Evolutionary conservation across 441 rosid genomes (phyloP).

Genomic region (Viola pubescens): DNA sequence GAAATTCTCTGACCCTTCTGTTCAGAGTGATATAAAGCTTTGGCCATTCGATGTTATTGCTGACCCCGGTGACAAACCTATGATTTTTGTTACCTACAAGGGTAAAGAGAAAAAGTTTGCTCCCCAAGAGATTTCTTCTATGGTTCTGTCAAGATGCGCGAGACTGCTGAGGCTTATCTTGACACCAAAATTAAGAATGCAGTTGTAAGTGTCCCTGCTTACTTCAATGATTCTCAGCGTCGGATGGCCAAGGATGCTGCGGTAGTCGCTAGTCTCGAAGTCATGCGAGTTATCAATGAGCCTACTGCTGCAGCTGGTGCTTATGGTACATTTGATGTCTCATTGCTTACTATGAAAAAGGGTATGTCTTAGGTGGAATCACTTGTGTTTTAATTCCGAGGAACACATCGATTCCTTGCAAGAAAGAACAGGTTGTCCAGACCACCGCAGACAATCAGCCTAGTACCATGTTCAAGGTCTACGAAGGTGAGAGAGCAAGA

Average conservation of each 20-base stretch:
- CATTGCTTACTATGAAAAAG: conserved; percentile 54
- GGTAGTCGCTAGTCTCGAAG: conserved; percentile 29
- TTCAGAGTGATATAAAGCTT: conserved; percentile 35
- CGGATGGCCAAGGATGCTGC: conserved; percentile 42
- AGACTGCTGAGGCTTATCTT: no score
- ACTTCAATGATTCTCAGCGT: no score
- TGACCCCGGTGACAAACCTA: conserved; percentile 45
- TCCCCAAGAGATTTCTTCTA: conserved; percentile 38
- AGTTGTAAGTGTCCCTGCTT: conserved; percentile 33
- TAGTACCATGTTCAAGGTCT: conserved; percentile 47
- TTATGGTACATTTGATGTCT: conserved; percentile 59
- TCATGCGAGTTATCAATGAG: conserved; percentile 38
- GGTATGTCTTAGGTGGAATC: conserved; percentile 42
- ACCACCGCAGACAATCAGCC: conserved; percentile 58
- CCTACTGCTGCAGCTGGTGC: conserved; percentile 64
- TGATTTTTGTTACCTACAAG: conserved; percentile 43
- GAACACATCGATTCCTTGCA: conserved; percentile 32
- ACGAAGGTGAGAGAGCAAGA: conserved; percentile 59
- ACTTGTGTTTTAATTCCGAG: conserved; percentile 26
- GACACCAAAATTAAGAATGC: conserved; percentile 42
- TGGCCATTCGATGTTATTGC: conserved; percentile 45
- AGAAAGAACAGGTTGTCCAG: conserved; percentile 44
- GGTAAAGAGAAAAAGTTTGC: conserved; percentile 50
- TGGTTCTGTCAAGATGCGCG: no score
- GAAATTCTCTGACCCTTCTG: conserved; percentile 33